These are phyloP conservation scores for Psidium friedrichsthalianum DNA, from an alignment of 345 rosid species.

Conservation along the genomic window DNA sequence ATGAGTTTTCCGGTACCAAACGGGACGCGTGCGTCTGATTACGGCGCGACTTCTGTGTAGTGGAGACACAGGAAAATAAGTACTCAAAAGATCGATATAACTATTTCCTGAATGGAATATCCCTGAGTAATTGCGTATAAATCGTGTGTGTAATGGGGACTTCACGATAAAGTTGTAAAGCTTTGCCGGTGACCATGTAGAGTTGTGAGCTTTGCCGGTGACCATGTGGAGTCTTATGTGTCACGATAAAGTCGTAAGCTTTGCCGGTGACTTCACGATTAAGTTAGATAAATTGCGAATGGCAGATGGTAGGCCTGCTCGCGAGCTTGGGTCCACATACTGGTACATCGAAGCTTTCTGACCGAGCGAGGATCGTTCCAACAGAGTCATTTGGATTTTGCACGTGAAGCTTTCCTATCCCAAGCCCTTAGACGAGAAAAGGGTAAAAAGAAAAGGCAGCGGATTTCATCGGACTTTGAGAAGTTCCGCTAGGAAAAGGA, in stretches of 20 bases:
- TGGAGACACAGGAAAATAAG: background rate
- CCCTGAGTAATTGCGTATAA: background rate
- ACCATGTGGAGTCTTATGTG: background rate
- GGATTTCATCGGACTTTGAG: background rate
- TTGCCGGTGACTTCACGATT: background rate
- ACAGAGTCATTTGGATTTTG: background rate
- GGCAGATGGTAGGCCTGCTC: background rate
- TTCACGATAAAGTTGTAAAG: background rate
- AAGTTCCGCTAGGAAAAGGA: background rate
- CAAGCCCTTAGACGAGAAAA: background rate
- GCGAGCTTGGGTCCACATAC: background rate
- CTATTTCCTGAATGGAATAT: background rate
- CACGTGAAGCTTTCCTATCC: background rate
- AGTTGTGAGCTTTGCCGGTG: background rate
- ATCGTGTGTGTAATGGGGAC: background rate
- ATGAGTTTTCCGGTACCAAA: background rate
- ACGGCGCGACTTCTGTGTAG: background rate
- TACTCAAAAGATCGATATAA: background rate
- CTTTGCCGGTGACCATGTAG: background rate
- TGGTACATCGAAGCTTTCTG: background rate
- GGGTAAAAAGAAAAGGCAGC: background rate
- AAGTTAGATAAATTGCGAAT: background rate
- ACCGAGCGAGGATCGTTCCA: background rate
- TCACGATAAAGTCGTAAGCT: background rate
- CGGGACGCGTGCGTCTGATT: background rate